Evolutionary conservation across 2,329 filamentous ascomycete species (phyloP), one percentile per base, ranked within the genome.

Genomic region (Gremmenia infestans): DNA sequence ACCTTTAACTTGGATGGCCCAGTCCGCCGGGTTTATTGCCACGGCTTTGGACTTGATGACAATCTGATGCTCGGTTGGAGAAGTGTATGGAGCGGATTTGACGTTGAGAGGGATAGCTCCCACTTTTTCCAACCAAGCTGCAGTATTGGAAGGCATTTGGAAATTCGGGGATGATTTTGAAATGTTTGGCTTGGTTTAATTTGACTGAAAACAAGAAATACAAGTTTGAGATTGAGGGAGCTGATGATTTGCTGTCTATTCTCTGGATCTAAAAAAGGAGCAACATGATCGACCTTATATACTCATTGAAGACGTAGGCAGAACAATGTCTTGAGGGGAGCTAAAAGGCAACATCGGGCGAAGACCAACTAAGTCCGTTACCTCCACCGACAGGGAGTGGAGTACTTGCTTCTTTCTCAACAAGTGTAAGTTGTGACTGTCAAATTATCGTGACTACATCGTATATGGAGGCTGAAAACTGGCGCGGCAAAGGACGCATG

Each of bases 21-120:
- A 52, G 57, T 77, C 75, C 14, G 76, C 67, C 1, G 72, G 71
- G 56, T 76, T 76, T 49, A 77, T 68, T 4, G 72, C 74, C 3
- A 75, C 60, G 9, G 72, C 72, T 28, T 57, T 53, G 49, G 72
- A 72, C 36, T 70, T 71, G 58, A 77, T 65, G 9, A 73, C 64
- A 25, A 78, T 65, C 52, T 76, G 64, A 35, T 70, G 66, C 1
- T 63, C 54, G 0, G 65, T 67, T 0, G 74, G 71, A 8, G 62
- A 46, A 0, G 68, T 69, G 52, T 73, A 73, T 1, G 73, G 69
- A 4, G 73, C 73, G 4, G 65, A 56, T 2, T 61, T 57, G 50
- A 76, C 69, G 14, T 65, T 57, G 19, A 71, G 60, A 9, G 69
- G 63, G 36, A 19, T 32, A 17, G 25, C 46, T 35, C 42, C 42